Conservation (phyloP, 192 early-diverging fungal genomes). For the Coemansia sp. region DNA sequence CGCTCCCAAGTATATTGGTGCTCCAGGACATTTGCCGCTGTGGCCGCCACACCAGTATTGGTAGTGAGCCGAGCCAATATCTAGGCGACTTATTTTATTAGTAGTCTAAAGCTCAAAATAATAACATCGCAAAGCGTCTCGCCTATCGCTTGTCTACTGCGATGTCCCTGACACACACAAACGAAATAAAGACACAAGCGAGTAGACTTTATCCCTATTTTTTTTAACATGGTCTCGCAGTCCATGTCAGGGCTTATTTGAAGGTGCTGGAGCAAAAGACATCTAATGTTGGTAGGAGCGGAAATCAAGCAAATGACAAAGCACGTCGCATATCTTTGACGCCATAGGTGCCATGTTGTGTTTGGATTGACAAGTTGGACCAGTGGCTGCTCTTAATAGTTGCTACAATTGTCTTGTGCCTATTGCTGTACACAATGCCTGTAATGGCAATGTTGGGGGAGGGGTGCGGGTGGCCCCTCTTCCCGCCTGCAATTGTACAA, state of each 20-base stretch:
- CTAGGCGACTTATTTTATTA: neutral
- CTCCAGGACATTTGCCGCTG: neutral
- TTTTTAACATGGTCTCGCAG: neutral
- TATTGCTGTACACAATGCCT: conserved; percentile 10
- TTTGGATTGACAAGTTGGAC: neutral
- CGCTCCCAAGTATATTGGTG: neutral
- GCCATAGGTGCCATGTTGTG: neutral
- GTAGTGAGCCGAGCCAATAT: neutral
- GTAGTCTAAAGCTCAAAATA: neutral
- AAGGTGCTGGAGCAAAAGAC: neutral
- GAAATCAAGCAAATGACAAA: neutral
- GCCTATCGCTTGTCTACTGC: neutral
- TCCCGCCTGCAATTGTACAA: neutral
- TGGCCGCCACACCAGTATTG: neutral
- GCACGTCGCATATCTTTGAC: neutral
- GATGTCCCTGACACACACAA: neutral
- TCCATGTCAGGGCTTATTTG: neutral
- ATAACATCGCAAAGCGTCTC: neutral
- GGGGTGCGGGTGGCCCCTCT: neutral
- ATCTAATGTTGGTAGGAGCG: neutral
- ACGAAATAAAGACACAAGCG: neutral
- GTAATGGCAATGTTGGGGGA: conserved; percentile 4
- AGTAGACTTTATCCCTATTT: neutral
- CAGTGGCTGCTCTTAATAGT: conserved; percentile 1
- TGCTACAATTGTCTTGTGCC: conserved; percentile 8